Evolutionary conservation across 2,329 filamentous ascomycete genomes (phyloP), one percentile per base, ranked within the genome.

Genomic region (Aspergillus ochraceus): DNA sequence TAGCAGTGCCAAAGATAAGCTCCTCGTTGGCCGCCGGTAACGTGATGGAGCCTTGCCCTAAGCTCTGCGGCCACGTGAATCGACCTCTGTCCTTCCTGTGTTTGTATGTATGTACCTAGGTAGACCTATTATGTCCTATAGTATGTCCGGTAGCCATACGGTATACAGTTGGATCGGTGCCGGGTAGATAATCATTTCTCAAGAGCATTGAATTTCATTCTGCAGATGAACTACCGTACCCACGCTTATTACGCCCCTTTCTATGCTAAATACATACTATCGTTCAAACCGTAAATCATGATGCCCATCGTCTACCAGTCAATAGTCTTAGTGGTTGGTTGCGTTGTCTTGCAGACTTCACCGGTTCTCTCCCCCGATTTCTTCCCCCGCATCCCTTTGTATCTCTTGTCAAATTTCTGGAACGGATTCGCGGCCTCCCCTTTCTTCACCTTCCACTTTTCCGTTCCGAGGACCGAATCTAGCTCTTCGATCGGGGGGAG

Each of bases 401-500:
- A 73, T 69, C 81, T 86, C 74, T 79, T 79, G 68, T 88, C 85
- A 55, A 87, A 67, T 56, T 77, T 80, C 52, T 79, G 81, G 71
- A 86, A 87, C 17, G 84, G 83, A 72, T 82, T 79, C 8, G 70
- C 70, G 17, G 77, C 81, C 75, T 95, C 91, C 1, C 83, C 88
- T 75, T 88, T 89, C 78, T 83, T 88, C 19, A 96, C 87, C 77
- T 85, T 90, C 86, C 90, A 97, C 77, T 86, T 88, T 68, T 82
- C 81, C 0, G 92, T 97, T 0, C 91, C 91, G 29, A 97, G 79
- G 58, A 91, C 84, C 1, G 83, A 83, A 72, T 97, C 92, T 49
- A 97, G 80, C 77, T 96, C 92, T 55, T 88, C 88, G 0, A 93
- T 83, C 0, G 91, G 88, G 20, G 92, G 92, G 29, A 97, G 80